Percentiles rank a stretch among this genome's conserved stretches.
Evolutionary conservation across 768 basidiomycete genomes (phyloP).

Genomic region (Auriscalpium orientale): DNA sequence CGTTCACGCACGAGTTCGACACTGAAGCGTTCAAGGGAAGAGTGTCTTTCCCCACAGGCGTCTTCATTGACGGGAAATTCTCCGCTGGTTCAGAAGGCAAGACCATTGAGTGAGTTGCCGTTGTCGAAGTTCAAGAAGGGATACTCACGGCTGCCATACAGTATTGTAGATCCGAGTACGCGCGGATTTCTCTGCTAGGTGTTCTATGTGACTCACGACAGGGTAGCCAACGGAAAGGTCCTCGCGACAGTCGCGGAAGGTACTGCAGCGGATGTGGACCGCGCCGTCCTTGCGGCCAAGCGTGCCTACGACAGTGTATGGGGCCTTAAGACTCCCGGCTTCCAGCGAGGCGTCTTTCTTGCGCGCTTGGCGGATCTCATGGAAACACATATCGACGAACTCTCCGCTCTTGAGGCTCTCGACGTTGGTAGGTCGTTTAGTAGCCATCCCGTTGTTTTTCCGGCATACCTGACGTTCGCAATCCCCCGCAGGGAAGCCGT

Average conservation of each 20-base stretch:
- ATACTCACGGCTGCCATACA: constrained; percentile 17
- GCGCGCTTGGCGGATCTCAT: constrained; percentile 58
- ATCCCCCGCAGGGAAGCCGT: constrained; percentile 36
- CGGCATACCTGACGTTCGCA: background rate
- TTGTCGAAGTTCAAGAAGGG: background rate
- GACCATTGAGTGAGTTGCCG: constrained; percentile 1
- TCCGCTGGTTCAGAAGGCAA: background rate
- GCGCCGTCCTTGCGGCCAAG: constrained; percentile 62
- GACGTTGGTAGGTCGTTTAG: constrained; percentile 37
- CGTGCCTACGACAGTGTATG: constrained; percentile 58
- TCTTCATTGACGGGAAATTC: constrained; percentile 4
- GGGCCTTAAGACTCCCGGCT: constrained; percentile 58
- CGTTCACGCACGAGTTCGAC: background rate
- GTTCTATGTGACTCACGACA: background rate
- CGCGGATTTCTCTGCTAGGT: background rate
- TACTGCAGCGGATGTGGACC: constrained; percentile 64
- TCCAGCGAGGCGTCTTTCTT: constrained; percentile 48
- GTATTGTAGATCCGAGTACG: constrained; percentile 51
- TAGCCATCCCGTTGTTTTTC: background rate
- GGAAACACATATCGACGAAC: constrained; percentile 49
- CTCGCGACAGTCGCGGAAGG: constrained; percentile 53
- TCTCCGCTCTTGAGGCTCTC: constrained; percentile 68
- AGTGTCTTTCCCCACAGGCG: constrained; percentile 1
- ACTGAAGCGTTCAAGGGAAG: background rate
- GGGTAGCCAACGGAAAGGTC: constrained; percentile 44